phyloP scores from a whole-genome alignment of 495 filamentous ascomycete genomes.

The Alectoria sarmentosa region DNA sequence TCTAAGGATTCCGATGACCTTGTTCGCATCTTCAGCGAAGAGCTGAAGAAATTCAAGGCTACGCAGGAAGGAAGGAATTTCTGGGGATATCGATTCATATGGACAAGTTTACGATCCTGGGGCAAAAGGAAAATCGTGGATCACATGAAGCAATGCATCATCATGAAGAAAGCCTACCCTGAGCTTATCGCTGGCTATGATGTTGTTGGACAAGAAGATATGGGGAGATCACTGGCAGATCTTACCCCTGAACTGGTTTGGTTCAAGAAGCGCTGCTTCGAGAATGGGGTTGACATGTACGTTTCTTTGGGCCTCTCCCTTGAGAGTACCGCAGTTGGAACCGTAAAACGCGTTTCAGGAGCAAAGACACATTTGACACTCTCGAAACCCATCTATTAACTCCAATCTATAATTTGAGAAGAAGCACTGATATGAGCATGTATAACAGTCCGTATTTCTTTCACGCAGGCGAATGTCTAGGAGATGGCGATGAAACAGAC shows the following conservation, averaged over 20 bases:
- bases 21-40: conserved; percentile 66
- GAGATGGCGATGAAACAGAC: conserved; percentile 68
- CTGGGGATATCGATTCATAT: conserved; percentile 84
- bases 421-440: neutral
- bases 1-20: conserved; percentile 59
- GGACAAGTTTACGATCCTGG: conserved; percentile 62
- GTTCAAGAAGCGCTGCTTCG: conserved; percentile 78
- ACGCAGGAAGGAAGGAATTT: conserved; percentile 65
- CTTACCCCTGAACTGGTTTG: conserved; percentile 80
- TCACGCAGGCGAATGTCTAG: conserved; percentile 80
- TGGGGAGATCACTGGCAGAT: conserved; percentile 65
- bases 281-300: conserved; percentile 67
- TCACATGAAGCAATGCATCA: conserved; percentile 79
- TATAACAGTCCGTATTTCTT: conserved; percentile 71
- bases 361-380: neutral
- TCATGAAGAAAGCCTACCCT: conserved; percentile 69
- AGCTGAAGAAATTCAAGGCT: conserved; percentile 65
- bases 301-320: neutral
- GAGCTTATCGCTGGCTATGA: conserved; percentile 81
- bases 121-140: conserved; percentile 60
- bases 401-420: neutral
- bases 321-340: neutral
- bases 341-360: neutral
- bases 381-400: neutral
- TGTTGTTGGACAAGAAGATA: conserved; percentile 78